A percentile compares a stretch with the other conserved stretches of the same genome.
Evolutionary conservation across 768 basidiomycete genomes (phyloP).

Genomic region (Pholiota microspora): DNA sequence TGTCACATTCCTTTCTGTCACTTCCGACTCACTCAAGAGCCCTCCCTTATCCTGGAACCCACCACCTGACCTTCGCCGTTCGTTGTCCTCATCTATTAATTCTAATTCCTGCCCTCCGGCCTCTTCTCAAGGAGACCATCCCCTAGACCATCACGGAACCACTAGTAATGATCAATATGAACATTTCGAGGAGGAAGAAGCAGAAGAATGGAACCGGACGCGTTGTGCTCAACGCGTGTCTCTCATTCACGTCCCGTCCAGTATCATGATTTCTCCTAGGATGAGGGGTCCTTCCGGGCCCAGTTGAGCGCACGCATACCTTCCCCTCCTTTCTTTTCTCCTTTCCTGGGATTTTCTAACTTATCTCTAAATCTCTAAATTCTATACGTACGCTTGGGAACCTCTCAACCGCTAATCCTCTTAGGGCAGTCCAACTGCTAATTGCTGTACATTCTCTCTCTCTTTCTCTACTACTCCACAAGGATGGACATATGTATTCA

Average conservation of each 20-base stretch:
- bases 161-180: neutral
- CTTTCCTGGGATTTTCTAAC: slow-evolving; percentile 9
- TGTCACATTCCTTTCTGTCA: slow-evolving; percentile 29
- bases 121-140: slow-evolving; percentile 5
- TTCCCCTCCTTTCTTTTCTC: neutral
- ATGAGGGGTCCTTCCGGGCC: slow-evolving; percentile 18
- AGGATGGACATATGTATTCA: neutral
- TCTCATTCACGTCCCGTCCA: slow-evolving; percentile 68
- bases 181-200: slow-evolving; percentile 53
- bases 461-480: neutral
- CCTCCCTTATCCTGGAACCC: slow-evolving; percentile 27
- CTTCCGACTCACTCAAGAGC: slow-evolving; percentile 29
- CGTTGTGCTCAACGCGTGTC: slow-evolving; percentile 85
- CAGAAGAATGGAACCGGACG: slow-evolving; percentile 89
- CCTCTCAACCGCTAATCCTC: slow-evolving; percentile 7
- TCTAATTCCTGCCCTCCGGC: slow-evolving; percentile 7
- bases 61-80: slow-evolving; percentile 18
- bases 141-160: neutral
- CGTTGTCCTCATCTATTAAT: slow-evolving; percentile 16
- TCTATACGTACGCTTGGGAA: slow-evolving; percentile 6
- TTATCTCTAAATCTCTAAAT: slow-evolving; percentile 21
- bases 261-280: slow-evolving; percentile 34
- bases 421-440: slow-evolving; percentile 4
- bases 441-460: slow-evolving; percentile 8
- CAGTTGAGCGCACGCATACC: neutral